These are phyloP conservation scores for Neofusicoccum umdonicola DNA, from an alignment of 2,329 filamentous ascomycete species.

Conservation along the genomic window DNA sequence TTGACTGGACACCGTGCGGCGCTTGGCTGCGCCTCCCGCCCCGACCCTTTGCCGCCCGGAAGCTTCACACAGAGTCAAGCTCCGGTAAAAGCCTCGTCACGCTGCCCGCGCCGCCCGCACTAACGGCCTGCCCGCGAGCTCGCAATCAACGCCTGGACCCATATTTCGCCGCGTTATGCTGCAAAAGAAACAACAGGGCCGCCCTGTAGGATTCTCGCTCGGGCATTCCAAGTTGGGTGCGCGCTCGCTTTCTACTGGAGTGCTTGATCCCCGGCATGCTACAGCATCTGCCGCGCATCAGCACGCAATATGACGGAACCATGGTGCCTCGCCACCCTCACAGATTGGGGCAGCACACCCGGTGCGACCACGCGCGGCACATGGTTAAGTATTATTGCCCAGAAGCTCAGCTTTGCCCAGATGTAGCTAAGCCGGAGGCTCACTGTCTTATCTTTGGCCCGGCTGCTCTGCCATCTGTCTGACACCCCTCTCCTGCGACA, in stretches of 20 bases:
- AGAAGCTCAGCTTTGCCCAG: not conserved
- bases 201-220: not conserved
- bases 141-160: not conserved
- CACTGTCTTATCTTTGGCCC: not conserved
- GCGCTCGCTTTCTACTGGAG: not conserved
- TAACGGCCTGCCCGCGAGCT: not conserved
- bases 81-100: not conserved
- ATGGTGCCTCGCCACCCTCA: constrained; percentile 13
- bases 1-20: not conserved
- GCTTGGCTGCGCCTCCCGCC: too few relatives aligned
- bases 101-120: not conserved
- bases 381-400: not conserved
- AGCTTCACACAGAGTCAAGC: not conserved
- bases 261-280: not conserved
- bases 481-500: not conserved
- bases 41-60: not conserved
- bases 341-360: not conserved
- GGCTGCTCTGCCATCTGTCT: not conserved
- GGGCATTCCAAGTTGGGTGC: constrained; percentile 3
- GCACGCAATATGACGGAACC: constrained; percentile 13
- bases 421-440: not conserved
- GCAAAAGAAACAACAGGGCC: not conserved
- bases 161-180: not conserved
- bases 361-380: not conserved
- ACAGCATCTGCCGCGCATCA: not conserved